A percentile compares a stretch with the other conserved stretches of the same genome.
Conservation (phyloP, 1,284 basidiomycete genomes). For the Cerrena zonata region DNA sequence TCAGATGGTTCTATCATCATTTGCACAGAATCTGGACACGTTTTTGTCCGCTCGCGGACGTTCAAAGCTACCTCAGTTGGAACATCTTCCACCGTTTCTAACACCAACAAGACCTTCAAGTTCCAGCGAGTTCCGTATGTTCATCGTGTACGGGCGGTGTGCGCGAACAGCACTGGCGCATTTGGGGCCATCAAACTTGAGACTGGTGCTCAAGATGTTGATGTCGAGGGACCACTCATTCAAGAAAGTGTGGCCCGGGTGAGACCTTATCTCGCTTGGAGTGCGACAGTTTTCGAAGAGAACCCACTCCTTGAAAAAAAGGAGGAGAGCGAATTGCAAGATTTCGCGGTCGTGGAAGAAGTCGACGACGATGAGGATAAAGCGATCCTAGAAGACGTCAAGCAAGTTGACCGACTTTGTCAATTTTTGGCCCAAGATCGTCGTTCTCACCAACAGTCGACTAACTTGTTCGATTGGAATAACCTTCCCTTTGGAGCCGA, state of each 20-base stretch:
- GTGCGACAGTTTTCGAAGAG: background rate
- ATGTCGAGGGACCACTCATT: background rate
- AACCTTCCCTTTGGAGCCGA: slow-evolving; percentile 55
- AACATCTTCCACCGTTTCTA: background rate
- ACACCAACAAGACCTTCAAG: slow-evolving; percentile 61
- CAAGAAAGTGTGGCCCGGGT: slow-evolving; percentile 1
- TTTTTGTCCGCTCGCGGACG: slow-evolving; percentile 73
- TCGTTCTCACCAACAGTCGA: slow-evolving; percentile 14
- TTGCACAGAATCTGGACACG: slow-evolving; percentile 91
- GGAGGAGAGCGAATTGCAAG: background rate
- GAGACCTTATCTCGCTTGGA: background rate
- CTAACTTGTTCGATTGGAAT: slow-evolving; percentile 16
- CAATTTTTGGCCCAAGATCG: slow-evolving; percentile 30
- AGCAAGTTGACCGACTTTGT: slow-evolving; percentile 37
- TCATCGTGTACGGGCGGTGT: slow-evolving; percentile 81
- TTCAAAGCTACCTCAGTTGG: background rate
- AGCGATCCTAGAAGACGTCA: slow-evolving; percentile 46
- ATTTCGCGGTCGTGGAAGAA: background rate
- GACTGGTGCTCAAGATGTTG: slow-evolving; percentile 3
- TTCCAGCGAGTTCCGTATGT: slow-evolving; percentile 80
- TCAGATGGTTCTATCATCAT: slow-evolving; percentile 85
- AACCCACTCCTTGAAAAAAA: background rate
- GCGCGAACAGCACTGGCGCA: slow-evolving; percentile 83
- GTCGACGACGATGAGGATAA: slow-evolving; percentile 4
- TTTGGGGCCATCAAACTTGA: slow-evolving; percentile 84